Conservation (phyloP, 768 basidiomycete species). For the Antrodiella citrinella region DNA sequence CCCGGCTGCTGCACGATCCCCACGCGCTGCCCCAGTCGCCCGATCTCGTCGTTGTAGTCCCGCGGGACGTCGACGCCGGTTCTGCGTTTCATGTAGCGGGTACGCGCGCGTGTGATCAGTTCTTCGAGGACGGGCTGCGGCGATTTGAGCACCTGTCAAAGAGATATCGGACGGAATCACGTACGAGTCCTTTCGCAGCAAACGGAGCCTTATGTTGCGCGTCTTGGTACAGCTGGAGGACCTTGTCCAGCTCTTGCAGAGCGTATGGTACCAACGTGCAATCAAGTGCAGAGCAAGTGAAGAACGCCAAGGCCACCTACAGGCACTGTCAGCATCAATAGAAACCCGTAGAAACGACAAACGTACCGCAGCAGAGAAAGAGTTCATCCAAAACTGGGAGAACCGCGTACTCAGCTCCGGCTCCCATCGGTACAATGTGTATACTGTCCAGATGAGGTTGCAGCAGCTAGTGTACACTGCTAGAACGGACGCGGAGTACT, state of each 20-base stretch:
- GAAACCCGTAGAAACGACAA: too few species aligned
- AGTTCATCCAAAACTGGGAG: constrained; percentile 68
- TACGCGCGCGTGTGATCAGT: constrained; percentile 42
- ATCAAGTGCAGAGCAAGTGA: background rate
- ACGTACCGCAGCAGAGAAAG: constrained; percentile 64
- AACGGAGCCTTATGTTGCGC: constrained; percentile 54
- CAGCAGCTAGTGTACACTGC: constrained; percentile 58
- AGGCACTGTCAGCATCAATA: background rate
- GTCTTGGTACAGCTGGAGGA: constrained; percentile 47
- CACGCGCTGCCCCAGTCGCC: constrained; percentile 15
- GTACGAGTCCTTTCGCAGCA: constrained; percentile 50
- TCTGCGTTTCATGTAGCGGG: constrained; percentile 33
- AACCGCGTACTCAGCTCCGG: constrained; percentile 57
- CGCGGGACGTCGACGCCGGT: constrained; percentile 7
- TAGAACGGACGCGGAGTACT: constrained; percentile 60
- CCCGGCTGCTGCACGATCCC: constrained; percentile 11
- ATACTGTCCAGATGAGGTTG: constrained; percentile 48
- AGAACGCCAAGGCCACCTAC: background rate
- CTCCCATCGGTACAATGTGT: constrained; percentile 48
- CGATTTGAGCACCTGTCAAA: background rate
- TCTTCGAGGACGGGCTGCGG: constrained; percentile 48
- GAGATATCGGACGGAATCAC: constrained; percentile 15
- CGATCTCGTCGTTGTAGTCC: constrained; percentile 15
- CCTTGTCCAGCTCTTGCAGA: constrained; percentile 50
- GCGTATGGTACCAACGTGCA: constrained; percentile 42